These are phyloP conservation scores for Dipodascopsis tothii DNA, from an alignment of 805 yeast species.

Conservation along the genomic window DNA sequence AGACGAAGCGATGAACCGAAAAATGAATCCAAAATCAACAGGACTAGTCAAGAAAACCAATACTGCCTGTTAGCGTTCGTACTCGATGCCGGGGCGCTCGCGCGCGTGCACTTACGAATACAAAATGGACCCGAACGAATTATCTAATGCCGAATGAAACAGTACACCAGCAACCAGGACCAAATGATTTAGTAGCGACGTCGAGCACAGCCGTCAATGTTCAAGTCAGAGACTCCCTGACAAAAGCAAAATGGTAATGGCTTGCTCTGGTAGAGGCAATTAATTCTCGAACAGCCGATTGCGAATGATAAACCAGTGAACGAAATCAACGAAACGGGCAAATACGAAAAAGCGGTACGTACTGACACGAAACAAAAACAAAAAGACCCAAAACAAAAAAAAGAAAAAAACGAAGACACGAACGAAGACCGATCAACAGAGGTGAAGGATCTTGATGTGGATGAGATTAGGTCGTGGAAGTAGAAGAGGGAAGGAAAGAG, in stretches of 20 bases:
- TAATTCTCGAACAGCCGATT: too few relatives aligned
- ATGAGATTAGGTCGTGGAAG: background rate
- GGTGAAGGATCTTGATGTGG: background rate
- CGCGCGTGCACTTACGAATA: too few relatives aligned
- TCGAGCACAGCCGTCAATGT: too few relatives aligned
- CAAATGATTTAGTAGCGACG: too few relatives aligned
- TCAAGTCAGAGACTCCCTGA: too few relatives aligned
- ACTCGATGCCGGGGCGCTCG: too few relatives aligned
- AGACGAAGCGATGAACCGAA: background rate
- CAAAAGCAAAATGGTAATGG: too few relatives aligned
- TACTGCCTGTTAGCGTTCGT: background rate
- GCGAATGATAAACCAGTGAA: background rate
- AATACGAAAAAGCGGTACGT: background rate
- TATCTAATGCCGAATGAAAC: too few relatives aligned
- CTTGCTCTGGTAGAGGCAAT: too few relatives aligned
- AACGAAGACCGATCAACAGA: background rate
- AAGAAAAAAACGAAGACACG: background rate
- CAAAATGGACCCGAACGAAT: too few relatives aligned
- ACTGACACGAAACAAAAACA: conserved; percentile 1
- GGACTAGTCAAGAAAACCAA: background rate
- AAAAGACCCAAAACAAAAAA: conserved; percentile 1
- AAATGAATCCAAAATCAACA: background rate
- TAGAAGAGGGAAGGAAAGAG: background rate
- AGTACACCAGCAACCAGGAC: too few relatives aligned
- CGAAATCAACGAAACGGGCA: background rate